Conservation (phyloP, 805 yeast genomes). For the Wickerhamiella vanderwaltii region DNA sequence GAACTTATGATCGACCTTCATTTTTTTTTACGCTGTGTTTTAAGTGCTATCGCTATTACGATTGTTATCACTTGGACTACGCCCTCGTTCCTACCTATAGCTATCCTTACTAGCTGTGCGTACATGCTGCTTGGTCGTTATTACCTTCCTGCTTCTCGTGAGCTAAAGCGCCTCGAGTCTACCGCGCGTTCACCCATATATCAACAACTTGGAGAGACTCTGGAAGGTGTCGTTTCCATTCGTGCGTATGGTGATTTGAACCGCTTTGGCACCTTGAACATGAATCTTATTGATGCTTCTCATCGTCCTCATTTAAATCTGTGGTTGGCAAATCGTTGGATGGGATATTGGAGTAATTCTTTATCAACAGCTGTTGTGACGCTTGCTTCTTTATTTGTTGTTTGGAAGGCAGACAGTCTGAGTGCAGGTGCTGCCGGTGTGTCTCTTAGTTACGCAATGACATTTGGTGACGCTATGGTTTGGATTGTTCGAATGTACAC, state of each 20-base stretch:
- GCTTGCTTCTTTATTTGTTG: constrained; percentile 63
- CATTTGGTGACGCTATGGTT: constrained; percentile 75
- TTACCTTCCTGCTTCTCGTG: constrained; percentile 60
- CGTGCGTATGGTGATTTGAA: constrained; percentile 56
- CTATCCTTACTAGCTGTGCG: constrained; percentile 41
- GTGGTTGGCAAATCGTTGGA: constrained; percentile 61
- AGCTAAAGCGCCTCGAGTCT: constrained; percentile 58
- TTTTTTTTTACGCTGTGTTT: constrained; percentile 38
- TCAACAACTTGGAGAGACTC: constrained; percentile 69
- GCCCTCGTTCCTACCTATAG: constrained; percentile 53
- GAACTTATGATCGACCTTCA: constrained; percentile 50
- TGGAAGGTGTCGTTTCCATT: constrained; percentile 63
- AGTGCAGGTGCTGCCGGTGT: constrained; percentile 90
- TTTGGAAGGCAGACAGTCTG: constrained; percentile 48
- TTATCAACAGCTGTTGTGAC: constrained; percentile 57
- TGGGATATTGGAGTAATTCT: constrained; percentile 82
- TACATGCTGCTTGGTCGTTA: constrained; percentile 61
- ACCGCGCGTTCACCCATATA: constrained; percentile 62
- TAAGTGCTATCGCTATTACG: constrained; percentile 42
- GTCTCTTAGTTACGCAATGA: constrained; percentile 43
- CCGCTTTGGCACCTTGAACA: constrained; percentile 47
- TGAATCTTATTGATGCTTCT: constrained; percentile 35
- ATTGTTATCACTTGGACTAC: constrained; percentile 49
- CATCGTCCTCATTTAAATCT: constrained; percentile 40
- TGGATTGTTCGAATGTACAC: constrained; percentile 92